Percentiles rank a stretch among this genome's conserved stretches.
Evolutionary conservation across 1,284 basidiomycete genomes (phyloP).

Genomic region (Apiotrichum gracile): DNA sequence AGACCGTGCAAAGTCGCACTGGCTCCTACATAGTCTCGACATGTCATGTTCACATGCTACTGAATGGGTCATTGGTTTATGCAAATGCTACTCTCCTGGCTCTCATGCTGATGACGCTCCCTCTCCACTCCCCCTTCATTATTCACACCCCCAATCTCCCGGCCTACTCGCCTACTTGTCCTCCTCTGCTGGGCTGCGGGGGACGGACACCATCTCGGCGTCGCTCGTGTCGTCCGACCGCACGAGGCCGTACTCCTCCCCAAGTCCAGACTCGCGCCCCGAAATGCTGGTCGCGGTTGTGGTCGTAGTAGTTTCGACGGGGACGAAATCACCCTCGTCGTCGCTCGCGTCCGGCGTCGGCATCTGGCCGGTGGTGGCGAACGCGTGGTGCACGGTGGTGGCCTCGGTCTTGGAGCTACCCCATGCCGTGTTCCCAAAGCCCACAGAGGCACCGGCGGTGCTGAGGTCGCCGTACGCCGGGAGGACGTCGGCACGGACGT

Average conservation of each 20-base stretch:
- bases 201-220: constrained; percentile 14
- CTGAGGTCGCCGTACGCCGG: not conserved
- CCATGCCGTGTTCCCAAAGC: constrained; percentile 36
- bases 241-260: constrained; percentile 15
- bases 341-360: constrained; percentile 12
- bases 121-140: not conserved
- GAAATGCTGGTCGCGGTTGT: not conserved
- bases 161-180: not conserved
- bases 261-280: constrained; percentile 11
- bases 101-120: too few relatives aligned
- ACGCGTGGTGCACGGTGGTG: not conserved
- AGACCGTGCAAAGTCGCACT: too few relatives aligned
- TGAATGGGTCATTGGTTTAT: too few relatives aligned
- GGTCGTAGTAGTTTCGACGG: not conserved
- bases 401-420: not conserved
- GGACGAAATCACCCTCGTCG: constrained; percentile 1
- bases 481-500: constrained; percentile 3
- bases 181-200: constrained; percentile 6
- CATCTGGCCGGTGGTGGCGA: not conserved
- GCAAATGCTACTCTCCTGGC: too few relatives aligned
- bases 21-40: too few relatives aligned
- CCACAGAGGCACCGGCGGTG: constrained; percentile 13
- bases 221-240: constrained; percentile 5
- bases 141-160: not conserved
- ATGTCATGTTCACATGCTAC: too few relatives aligned